Base-by-base conservation (phyloP, 257 asterid species). In the Solanum bukasovii region DNA sequence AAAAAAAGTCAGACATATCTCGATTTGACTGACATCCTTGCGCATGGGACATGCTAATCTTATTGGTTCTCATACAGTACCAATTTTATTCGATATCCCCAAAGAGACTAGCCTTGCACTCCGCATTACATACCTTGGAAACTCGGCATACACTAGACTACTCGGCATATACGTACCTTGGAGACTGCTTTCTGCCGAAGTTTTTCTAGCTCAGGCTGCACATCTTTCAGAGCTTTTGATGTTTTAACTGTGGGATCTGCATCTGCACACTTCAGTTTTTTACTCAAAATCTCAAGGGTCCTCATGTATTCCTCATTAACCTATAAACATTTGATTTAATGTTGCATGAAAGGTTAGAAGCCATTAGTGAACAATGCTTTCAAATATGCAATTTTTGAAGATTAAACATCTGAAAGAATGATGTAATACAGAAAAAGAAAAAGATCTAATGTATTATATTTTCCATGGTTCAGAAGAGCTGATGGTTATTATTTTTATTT, bases 101-200 rank as follows among this genome's bases (percentile, higher is more conserved):
- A 1, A 74, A 37, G 56, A 25, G 20, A 74, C 33, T 74, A 37
- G 83, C 83, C 31, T 10, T 74, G 52, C 31, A 74, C 52, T 74
- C 31, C 5, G 10, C 6, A 74, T 74, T 20, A 37, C 70, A 44
- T 92, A 97, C 98, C 98, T 96, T 94, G 52, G 98, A 94, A 21
- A 72, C 49, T 73, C 49, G 9, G 82, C 59, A 75, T 75, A 75
- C 21, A 38, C 59, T 40, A 82, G 42, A 49, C 70, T 29, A 82
- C 67, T 84, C 87, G 5, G 40, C 40, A 29, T 83, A 38, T 73
- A 70, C 83, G 37, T 92, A 97, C 99, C 98, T 96, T 97, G 52
- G 98, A 94, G 91, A 97, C 97, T 29, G 99, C 99, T 92, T 97
- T 97, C 92, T 94, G 99, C 77, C 99, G 92, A 89, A 97, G 99